Conservation (phyloP, 2,329 filamentous ascomycete species). For the Knoxdaviesia capensis region DNA sequence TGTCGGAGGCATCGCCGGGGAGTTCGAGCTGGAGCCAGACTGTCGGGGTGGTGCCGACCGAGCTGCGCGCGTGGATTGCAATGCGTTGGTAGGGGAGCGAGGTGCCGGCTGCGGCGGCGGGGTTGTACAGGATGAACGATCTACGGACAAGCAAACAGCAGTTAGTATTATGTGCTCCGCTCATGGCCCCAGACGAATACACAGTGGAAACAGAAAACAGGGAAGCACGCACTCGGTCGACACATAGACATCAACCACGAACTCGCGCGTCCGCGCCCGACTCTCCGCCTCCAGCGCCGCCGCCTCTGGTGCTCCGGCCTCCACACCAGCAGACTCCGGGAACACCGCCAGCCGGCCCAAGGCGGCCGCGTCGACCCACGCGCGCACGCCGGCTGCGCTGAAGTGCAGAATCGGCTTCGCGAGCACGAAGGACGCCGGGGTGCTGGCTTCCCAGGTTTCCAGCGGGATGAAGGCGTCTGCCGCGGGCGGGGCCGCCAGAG, state of each 20-base stretch:
- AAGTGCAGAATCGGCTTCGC: conserved; percentile 53
- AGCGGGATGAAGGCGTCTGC: conserved; percentile 41
- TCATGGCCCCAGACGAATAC: too few relatives aligned
- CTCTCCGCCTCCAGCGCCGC: conserved; percentile 10
- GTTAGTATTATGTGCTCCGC: not conserved
- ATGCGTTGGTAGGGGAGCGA: conserved; percentile 57
- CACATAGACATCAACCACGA: conserved; percentile 34
- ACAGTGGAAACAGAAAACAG: not conserved
- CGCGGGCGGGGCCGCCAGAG: conserved; percentile 35
- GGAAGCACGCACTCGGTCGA: conserved; percentile 29
- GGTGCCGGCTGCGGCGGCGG: conserved; percentile 34
- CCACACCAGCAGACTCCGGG: conserved; percentile 15
- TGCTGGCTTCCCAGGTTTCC: conserved; percentile 49
- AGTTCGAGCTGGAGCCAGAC: conserved; percentile 53
- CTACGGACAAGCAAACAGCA: conserved; percentile 6
- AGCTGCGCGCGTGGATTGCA: conserved; percentile 53
- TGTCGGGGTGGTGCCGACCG: conserved; percentile 18
- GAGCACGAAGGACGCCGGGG: conserved; percentile 51
- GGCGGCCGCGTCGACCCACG: conserved; percentile 35
- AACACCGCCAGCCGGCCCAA: conserved; percentile 34
- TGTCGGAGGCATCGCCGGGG: conserved; percentile 29
- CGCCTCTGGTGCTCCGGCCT: conserved; percentile 13
- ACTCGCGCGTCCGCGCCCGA: conserved; percentile 16
- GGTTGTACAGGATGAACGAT: conserved; percentile 42
- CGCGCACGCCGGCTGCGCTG: conserved; percentile 33